These are phyloP conservation scores for Suhomyces pyralidae DNA, from an alignment of 805 yeast genomes.

Conservation along the genomic window DNA sequence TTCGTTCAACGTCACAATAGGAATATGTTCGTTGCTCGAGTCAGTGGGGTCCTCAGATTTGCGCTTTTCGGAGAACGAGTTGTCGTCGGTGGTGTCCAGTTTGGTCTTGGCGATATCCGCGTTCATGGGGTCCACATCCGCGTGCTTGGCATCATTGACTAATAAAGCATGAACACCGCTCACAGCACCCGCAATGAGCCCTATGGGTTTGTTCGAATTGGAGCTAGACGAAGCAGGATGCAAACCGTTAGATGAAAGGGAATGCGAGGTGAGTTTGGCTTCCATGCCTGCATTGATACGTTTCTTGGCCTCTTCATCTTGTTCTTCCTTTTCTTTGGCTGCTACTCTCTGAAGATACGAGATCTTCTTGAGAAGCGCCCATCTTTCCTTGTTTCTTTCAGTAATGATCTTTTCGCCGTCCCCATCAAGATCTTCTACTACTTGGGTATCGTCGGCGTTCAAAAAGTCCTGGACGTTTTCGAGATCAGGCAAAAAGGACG, in stretches of 20 bases:
- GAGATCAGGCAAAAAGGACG: constrained; percentile 50
- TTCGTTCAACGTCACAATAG: constrained; percentile 44
- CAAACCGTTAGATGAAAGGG: not conserved
- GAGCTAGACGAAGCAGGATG: not conserved
- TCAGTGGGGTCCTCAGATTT: constrained; percentile 15
- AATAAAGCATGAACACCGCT: not conserved
- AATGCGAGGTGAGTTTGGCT: not conserved
- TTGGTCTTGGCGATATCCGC: not conserved
- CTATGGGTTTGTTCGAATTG: not conserved
- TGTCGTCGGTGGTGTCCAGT: not conserved
- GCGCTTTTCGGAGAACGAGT: constrained; percentile 5
- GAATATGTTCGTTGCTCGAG: constrained; percentile 18
- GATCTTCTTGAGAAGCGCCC: constrained; percentile 69
- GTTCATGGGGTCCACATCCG: constrained; percentile 2
- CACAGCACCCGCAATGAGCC: not conserved
- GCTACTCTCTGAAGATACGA: constrained; percentile 68
- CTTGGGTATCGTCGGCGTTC: constrained; percentile 39
- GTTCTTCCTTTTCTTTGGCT: constrained; percentile 44
- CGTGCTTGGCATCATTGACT: constrained; percentile 1
- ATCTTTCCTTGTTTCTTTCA: constrained; percentile 53
- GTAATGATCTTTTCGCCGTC: constrained; percentile 38
- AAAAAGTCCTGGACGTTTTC: constrained; percentile 58
- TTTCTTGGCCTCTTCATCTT: constrained; percentile 37
- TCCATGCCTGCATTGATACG: constrained; percentile 34
- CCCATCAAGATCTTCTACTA: constrained; percentile 34